Evolutionary conservation across 768 basidiomycete species (phyloP).

Genomic region (Leucocoprinus sp.): DNA sequence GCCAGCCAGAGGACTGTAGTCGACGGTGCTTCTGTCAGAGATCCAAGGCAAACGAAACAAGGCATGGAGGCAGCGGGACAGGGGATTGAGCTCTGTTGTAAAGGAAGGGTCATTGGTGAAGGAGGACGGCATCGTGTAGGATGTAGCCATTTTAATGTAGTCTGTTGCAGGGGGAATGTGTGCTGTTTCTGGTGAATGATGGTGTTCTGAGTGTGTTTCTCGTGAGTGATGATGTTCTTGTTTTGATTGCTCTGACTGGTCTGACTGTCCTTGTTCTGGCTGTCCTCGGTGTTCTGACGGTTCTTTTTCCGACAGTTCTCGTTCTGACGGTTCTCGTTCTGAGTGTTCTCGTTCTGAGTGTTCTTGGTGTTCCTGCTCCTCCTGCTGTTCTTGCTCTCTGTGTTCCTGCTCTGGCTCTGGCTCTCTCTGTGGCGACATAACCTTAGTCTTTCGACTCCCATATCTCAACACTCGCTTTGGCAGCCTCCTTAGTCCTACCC

Average conservation of each 20-base stretch:
- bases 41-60: conserved; percentile 9
- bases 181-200: neutral
- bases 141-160: neutral
- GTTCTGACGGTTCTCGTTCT: neutral
- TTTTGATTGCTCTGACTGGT: no score
- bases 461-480: conserved; percentile 9
- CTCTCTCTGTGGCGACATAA: neutral
- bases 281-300: no score
- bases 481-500: conserved; percentile 6
- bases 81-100: conserved; percentile 4
- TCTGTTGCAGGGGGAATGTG: conserved; percentile 4
- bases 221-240: neutral
- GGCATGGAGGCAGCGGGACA: conserved; percentile 7
- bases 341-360: neutral
- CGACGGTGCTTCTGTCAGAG: conserved; percentile 6
- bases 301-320: no score
- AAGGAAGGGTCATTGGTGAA: conserved; percentile 5
- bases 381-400: no score
- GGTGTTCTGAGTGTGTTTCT: neutral
- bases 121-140: conserved; percentile 3
- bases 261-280: no score
- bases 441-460: conserved; percentile 1
- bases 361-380: no score
- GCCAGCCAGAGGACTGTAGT: conserved; percentile 8
- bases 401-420: neutral